Percentiles rank a stretch among this genome's conserved stretches.
phyloP scores from a whole-genome alignment of 805 yeast genomes.

The Metschnikowia colocasiae region DNA sequence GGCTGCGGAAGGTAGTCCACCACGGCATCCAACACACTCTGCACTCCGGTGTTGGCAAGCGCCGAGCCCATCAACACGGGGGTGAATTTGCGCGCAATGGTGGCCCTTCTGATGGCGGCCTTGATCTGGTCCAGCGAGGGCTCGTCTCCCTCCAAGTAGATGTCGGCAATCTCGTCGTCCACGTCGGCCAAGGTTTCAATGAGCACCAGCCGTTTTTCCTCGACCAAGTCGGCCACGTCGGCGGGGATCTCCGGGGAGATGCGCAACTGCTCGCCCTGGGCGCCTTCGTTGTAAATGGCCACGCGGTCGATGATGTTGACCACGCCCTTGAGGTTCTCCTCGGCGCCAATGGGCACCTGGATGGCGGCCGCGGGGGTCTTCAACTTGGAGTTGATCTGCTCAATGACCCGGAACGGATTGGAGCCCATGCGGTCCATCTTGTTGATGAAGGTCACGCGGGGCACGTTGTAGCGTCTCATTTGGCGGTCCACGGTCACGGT shows the following conservation, averaged over 20 bases:
- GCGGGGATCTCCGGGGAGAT: conserved; percentile 64
- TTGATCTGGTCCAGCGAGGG: conserved; percentile 83
- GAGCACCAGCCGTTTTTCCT: conserved; percentile 80
- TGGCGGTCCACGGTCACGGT: conserved; percentile 98
- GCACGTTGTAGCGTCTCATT: conserved; percentile 97
- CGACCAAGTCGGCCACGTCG: conserved; percentile 75
- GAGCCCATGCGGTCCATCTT: conserved; percentile 99
- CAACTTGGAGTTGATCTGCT: conserved; percentile 81
- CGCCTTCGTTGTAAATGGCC: conserved; percentile 84
- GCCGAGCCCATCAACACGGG: conserved; percentile 99
- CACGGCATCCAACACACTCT: conserved; percentile 92
- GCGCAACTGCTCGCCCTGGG: conserved; percentile 80
- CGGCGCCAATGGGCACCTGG: conserved; percentile 97
- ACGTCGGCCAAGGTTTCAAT: conserved; percentile 97
- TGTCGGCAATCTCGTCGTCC: conserved; percentile 94
- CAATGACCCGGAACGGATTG: conserved; percentile 92
- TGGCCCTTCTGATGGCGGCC: conserved; percentile 87
- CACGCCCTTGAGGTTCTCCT: conserved; percentile 77
- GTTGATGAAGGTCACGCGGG: conserved; percentile 92
- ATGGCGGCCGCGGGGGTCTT: conserved; percentile 95
- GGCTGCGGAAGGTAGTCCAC: conserved; percentile 96
- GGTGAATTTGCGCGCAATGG: conserved; percentile 92
- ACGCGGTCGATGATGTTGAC: conserved; percentile 88
- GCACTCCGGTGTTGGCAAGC: conserved; percentile 92
- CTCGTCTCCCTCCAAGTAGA: conserved; percentile 83